Evolutionary conservation across 371 early-diverging fungal species (phyloP).

Genomic region (Apophysomyces ossiformis): DNA sequence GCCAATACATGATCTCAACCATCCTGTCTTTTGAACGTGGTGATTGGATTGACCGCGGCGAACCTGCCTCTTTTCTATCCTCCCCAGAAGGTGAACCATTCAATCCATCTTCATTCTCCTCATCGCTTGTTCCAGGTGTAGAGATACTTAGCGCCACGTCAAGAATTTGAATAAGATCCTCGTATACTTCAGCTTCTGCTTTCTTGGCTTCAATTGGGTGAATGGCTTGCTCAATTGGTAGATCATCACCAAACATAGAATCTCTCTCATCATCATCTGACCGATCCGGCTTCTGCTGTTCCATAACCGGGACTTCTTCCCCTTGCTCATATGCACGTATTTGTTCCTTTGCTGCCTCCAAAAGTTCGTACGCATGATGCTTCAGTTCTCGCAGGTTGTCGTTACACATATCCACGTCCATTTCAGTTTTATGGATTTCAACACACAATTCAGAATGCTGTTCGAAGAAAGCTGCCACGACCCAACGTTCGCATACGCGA

Average conservation of each 20-base stretch:
- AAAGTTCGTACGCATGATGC: slow-evolving; percentile 57
- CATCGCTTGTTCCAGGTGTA: slow-evolving; percentile 37
- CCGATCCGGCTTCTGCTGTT: not conserved
- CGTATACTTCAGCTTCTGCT: slow-evolving; percentile 28
- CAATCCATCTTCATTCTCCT: slow-evolving; percentile 14
- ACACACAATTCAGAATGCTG: slow-evolving; percentile 76
- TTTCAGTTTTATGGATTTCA: slow-evolving; percentile 81
- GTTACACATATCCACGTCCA: slow-evolving; percentile 72
- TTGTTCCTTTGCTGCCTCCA: slow-evolving; percentile 42
- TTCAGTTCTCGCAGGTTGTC: slow-evolving; percentile 73
- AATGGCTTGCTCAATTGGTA: slow-evolving; percentile 16
- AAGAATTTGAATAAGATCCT: slow-evolving; percentile 33
- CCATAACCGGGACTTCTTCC: not conserved
- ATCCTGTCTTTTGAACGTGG: slow-evolving; percentile 59
- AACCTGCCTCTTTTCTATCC: not conserved
- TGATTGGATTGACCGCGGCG: slow-evolving; percentile 37
- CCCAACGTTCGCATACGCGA: slow-evolving; percentile 80
- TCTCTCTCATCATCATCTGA: slow-evolving; percentile 16
- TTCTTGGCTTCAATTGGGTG: slow-evolving; percentile 20
- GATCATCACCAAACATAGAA: slow-evolving; percentile 19
- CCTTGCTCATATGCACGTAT: slow-evolving; percentile 18
- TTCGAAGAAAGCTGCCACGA: slow-evolving; percentile 77
- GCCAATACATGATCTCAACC: slow-evolving; percentile 59
- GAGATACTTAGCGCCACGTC: slow-evolving; percentile 50
- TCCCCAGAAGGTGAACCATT: not conserved